Conservation (phyloP, 2,329 filamentous ascomycete species). For the Sclerotiophoma versabilis region DNA sequence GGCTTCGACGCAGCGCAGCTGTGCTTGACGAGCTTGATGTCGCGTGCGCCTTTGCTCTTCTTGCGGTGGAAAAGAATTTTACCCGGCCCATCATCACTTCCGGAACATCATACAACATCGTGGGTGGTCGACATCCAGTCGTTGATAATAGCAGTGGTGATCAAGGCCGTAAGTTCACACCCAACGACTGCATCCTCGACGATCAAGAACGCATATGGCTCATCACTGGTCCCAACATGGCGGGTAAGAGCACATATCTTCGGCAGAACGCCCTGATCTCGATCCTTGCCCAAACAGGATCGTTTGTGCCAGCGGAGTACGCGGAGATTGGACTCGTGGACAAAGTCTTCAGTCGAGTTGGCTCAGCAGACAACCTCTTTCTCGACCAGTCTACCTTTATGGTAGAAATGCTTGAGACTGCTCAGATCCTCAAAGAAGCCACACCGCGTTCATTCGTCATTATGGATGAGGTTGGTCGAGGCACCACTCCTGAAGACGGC, state of each 20-base stretch:
- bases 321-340: slow-evolving; percentile 92
- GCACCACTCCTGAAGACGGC: slow-evolving; percentile 92
- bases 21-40: slow-evolving; percentile 95
- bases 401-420: slow-evolving; percentile 99
- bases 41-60: slow-evolving; percentile 79
- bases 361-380: slow-evolving; percentile 94
- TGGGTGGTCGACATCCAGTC: slow-evolving; percentile 89
- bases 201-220: slow-evolving; percentile 74
- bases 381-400: slow-evolving; percentile 97
- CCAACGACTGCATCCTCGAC: slow-evolving; percentile 87
- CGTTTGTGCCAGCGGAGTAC: slow-evolving; percentile 87
- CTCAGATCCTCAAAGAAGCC: slow-evolving; percentile 83
- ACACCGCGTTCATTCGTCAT: slow-evolving; percentile 86
- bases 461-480: slow-evolving; percentile 97
- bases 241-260: slow-evolving; percentile 93
- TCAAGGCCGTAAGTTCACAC: slow-evolving; percentile 80
- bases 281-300: slow-evolving; percentile 90
- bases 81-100: slow-evolving; percentile 75
- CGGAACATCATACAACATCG: slow-evolving; percentile 71
- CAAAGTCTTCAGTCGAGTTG: slow-evolving; percentile 85
- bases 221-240: slow-evolving; percentile 93
- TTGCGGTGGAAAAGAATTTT: slow-evolving; percentile 77
- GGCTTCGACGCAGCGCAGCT: slow-evolving; percentile 85
- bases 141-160: slow-evolving; percentile 83
- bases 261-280: slow-evolving; percentile 95